These are phyloP conservation scores for Metschnikowia proteae DNA, from an alignment of 805 yeast genomes.

Conservation along the genomic window DNA sequence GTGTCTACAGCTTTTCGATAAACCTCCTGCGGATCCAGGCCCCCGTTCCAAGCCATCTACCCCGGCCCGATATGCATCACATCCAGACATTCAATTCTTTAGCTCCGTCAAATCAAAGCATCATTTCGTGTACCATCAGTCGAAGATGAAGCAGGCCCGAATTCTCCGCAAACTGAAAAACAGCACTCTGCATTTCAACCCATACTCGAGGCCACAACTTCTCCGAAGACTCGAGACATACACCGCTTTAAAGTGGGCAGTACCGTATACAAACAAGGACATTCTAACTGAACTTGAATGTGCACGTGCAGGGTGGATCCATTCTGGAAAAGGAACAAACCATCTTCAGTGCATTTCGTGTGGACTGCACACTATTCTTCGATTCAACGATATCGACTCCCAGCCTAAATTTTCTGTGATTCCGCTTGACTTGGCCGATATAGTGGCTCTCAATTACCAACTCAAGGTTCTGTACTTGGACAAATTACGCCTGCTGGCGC, in stretches of 20 bases:
- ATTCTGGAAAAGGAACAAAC: conserved; percentile 23
- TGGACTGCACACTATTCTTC: conserved; percentile 25
- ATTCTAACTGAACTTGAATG: conserved; percentile 45
- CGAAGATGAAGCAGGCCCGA: conserved; percentile 16
- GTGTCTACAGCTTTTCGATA: conserved; percentile 12
- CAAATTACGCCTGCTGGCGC: conserved; percentile 27
- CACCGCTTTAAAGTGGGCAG: conserved; percentile 46
- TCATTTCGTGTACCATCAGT: conserved; percentile 36
- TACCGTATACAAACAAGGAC: conserved; percentile 22
- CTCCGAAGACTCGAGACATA: conserved; percentile 42
- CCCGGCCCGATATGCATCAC: conserved; percentile 19
- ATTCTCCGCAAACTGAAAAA: conserved; percentile 9
- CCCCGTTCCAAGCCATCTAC: conserved; percentile 7
- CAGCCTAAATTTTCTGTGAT: conserved; percentile 14
- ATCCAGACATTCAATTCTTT: conserved; percentile 41
- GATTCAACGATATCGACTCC: conserved; percentile 21
- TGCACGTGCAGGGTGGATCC: conserved; percentile 51
- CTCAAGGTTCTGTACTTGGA: conserved; percentile 24
- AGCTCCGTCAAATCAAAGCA: conserved; percentile 31
- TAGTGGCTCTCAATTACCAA: conserved; percentile 22
- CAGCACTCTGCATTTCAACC: conserved; percentile 25
- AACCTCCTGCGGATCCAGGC: neutral
- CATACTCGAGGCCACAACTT: conserved; percentile 34
- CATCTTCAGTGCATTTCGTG: conserved; percentile 35
- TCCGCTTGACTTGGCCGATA: conserved; percentile 20